These are phyloP conservation scores for Aspergillus novoparasiticus DNA, from an alignment of 2,329 filamentous ascomycete genomes.

Conservation along the genomic window DNA sequence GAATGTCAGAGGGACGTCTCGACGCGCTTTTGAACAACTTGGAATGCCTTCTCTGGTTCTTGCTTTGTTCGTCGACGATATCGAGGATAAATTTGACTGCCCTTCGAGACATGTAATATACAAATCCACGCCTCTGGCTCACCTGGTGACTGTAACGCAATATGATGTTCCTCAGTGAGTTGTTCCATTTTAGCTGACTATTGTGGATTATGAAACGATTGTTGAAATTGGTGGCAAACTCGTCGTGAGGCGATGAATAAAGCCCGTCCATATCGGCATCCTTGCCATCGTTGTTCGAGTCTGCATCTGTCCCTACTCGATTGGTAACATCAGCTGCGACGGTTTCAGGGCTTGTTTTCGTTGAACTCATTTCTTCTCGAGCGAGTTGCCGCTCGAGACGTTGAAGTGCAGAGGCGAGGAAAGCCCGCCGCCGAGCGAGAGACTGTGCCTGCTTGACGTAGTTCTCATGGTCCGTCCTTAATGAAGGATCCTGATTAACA, in stretches of 20 bases:
- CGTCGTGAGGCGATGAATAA: slow-evolving; percentile 70
- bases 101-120: slow-evolving; percentile 94
- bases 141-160: slow-evolving; percentile 97
- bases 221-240: slow-evolving; percentile 93
- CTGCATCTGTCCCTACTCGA: slow-evolving; percentile 33
- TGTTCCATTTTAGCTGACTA: slow-evolving; percentile 97
- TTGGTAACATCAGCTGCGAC: slow-evolving; percentile 30
- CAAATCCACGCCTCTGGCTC: slow-evolving; percentile 89
- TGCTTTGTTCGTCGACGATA: slow-evolving; percentile 91
- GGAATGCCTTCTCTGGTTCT: slow-evolving; percentile 58
- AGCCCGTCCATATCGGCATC: slow-evolving; percentile 56
- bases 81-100: slow-evolving; percentile 98
- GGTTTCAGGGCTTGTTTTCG: slow-evolving; percentile 42
- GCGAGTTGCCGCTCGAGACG: slow-evolving; percentile 56
- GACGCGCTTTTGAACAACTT: slow-evolving; percentile 34
- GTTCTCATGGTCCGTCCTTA: slow-evolving; percentile 49
- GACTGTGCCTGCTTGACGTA: slow-evolving; percentile 60
- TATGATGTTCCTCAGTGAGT: slow-evolving; percentile 91
- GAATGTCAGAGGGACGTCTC: slow-evolving; percentile 31
- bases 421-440: slow-evolving; percentile 60
- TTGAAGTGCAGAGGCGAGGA: slow-evolving; percentile 60
- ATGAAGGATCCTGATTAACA: slow-evolving; percentile 51
- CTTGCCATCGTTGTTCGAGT: slow-evolving; percentile 58
- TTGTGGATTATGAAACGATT: slow-evolving; percentile 99
- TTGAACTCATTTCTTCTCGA: slow-evolving; percentile 50